Evolutionary conservation across 2,329 filamentous ascomycete genomes (phyloP), one percentile per base, ranked within the genome.

Genomic region (Trichoderma harzianum): DNA sequence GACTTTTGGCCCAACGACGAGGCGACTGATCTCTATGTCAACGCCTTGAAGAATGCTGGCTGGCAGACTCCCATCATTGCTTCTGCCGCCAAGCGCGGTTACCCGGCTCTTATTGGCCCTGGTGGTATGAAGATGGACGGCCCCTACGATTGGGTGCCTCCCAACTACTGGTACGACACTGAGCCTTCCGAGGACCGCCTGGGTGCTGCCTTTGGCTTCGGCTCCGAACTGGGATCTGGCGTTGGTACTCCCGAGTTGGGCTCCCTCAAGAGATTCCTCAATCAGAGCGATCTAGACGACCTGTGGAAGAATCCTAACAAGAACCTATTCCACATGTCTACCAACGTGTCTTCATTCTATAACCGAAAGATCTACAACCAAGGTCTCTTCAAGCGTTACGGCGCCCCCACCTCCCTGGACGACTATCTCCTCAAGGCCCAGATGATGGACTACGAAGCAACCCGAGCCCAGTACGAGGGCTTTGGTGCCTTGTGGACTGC

Each of bases 61-160:
- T 91, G 88, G 88, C 80, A 87, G 30, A 82, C 81, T 2, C 88
- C 89, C 0, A 83, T 91, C 51, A 83, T 91, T 51, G 82, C 87
- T 1, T 89, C 88, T 0, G 89, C 89, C 0, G 84, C 84, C 2
- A 86, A 87, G 75, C 82, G 85, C 11, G 87, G 88, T 2, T 88
- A 82, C 69, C 86, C 89, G 0, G 74, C 83, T 10, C 77, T 82
- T 1, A 81, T 91, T 0, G 87, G 86, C 0, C 86, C 86, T 0
- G 86, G 86, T 0, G 89, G 89, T 0, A 86, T 91, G 85, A 91
- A 90, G 76, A 91, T 91, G 89, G 84, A 87, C 0, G 89, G 89
- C 0, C 89, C 89, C 0, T 91, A 91, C 74, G 89, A 91, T 75
- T 91, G 88, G 88, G 87, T 90, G 0, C 87, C 89, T 0, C 89